A percentile compares a stretch with the other conserved stretches of the same genome.
phyloP scores from a whole-genome alignment of 2,329 filamentous ascomycete species.

The Intubia oerlemansii region DNA sequence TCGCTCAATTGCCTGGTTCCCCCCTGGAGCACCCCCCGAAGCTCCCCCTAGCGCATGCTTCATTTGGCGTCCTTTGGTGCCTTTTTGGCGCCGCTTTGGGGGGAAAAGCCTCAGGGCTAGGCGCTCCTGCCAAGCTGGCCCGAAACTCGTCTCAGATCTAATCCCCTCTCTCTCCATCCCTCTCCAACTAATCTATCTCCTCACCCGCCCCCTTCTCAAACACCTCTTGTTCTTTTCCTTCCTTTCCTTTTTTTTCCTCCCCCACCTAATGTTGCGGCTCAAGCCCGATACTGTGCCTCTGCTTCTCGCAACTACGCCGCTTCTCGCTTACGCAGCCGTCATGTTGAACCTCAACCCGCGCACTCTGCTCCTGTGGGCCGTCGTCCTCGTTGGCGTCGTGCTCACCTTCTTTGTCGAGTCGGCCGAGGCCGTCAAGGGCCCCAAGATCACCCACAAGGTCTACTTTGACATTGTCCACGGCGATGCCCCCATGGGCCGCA shows the following conservation, averaged over 20 bases:
- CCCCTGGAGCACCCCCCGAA: too few species aligned
- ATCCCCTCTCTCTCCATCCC: too few species aligned
- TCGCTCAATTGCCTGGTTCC: too few species aligned
- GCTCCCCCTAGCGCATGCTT: too few species aligned
- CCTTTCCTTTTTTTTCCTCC: neutral
- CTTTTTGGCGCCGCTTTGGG: too few species aligned
- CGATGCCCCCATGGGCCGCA: conserved; percentile 49
- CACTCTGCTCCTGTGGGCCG: conserved; percentile 49
- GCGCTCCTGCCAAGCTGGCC: too few species aligned
- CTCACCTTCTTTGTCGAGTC: conserved; percentile 61
- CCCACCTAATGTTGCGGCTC: too few species aligned
- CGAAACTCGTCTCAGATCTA: too few species aligned
- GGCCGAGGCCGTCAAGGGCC: conserved; percentile 58
- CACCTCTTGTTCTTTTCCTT: neutral
- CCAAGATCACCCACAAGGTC: conserved; percentile 91
- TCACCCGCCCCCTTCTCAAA: neutral
- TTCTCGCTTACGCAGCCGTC: too few species aligned
- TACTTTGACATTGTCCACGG: conserved; percentile 70
- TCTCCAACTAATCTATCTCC: conserved; percentile 1
- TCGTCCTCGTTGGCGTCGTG: conserved; percentile 55
- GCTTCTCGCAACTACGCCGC: neutral
- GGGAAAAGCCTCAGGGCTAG: too few species aligned
- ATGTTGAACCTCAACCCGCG: conserved; percentile 59
- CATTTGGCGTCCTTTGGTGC: too few species aligned
- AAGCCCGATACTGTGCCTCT: too few species aligned